Evolutionary conservation across 176 grass and related monocot species (phyloP).

Genomic region (Zizania latifolia): DNA sequence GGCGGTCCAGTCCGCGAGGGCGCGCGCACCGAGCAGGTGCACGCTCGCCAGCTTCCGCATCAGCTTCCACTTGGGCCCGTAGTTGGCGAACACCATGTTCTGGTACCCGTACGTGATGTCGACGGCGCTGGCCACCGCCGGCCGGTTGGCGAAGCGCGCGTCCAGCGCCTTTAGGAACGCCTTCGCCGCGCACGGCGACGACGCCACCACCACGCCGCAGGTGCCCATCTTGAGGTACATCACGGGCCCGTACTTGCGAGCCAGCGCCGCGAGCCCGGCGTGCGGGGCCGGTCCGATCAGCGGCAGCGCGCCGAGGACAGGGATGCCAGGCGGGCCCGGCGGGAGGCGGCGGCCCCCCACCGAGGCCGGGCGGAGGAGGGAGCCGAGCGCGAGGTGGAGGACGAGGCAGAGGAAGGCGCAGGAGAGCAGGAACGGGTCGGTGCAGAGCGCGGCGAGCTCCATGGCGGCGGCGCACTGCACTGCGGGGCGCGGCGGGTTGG

Average conservation of each 20-base stretch:
- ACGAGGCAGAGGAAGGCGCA: conserved; percentile 52
- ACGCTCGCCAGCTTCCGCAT: conserved; percentile 82
- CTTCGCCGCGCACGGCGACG: conserved; percentile 47
- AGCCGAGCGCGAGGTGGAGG: conserved; percentile 52
- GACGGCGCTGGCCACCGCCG: conserved; percentile 45
- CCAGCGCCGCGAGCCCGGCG: conserved; percentile 52
- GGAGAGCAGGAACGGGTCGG: conserved; percentile 50
- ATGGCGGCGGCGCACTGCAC: background rate
- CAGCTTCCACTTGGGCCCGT: conserved; percentile 70
- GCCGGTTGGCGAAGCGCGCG: conserved; percentile 59
- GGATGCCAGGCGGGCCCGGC: conserved; percentile 40
- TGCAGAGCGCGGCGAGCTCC: conserved; percentile 26
- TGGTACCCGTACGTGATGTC: conserved; percentile 71
- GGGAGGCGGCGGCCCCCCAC: conserved; percentile 18
- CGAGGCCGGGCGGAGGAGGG: background rate
- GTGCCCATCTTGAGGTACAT: conserved; percentile 89
- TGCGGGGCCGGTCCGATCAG: conserved; percentile 67
- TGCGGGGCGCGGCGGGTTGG: background rate
- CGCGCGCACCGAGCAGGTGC: conserved; percentile 67
- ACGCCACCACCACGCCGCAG: conserved; percentile 54
- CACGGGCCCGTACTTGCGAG: conserved; percentile 47
- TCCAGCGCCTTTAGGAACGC: conserved; percentile 71
- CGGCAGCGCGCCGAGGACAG: conserved; percentile 65
- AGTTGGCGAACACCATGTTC: conserved; percentile 92
- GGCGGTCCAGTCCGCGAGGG: conserved; percentile 48